phyloP scores from a whole-genome alignment of 305 asterid genomes.

The Fraxinus xanthoxyloides region DNA sequence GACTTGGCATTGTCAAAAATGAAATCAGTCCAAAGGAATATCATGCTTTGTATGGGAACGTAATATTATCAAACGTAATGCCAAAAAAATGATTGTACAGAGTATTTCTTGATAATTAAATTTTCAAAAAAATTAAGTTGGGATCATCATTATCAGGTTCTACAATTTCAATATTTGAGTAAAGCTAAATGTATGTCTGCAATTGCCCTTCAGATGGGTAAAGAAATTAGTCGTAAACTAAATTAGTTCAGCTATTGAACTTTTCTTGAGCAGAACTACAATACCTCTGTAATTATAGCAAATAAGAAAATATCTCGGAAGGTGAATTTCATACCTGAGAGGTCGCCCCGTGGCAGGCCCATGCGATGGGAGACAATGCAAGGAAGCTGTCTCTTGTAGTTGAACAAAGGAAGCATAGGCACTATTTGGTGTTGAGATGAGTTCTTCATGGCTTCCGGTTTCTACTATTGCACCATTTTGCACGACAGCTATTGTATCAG shows the following conservation, averaged over 20 bases:
- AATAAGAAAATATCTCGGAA: background rate
- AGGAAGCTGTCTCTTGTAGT: slow-evolving; percentile 73
- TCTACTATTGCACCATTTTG: slow-evolving; percentile 78
- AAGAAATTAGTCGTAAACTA: background rate
- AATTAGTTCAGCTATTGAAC: background rate
- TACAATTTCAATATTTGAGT: background rate
- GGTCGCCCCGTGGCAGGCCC: slow-evolving; percentile 57
- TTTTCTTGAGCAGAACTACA: background rate
- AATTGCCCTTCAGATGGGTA: background rate
- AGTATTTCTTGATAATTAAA: background rate
- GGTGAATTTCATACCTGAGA: slow-evolving; percentile 46
- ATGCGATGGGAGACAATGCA: slow-evolving; percentile 64
- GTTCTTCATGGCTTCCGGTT: slow-evolving; percentile 90
- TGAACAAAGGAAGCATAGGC: slow-evolving; percentile 85
- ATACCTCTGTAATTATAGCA: background rate
- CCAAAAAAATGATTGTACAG: background rate
- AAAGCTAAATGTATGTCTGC: background rate
- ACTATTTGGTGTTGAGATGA: slow-evolving; percentile 66
- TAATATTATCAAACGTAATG: background rate
- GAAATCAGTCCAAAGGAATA: background rate
- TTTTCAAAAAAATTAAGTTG: background rate
- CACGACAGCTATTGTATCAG: slow-evolving; percentile 82
- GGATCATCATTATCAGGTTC: background rate
- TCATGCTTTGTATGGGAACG: background rate
- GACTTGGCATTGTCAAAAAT: background rate